phyloP scores from a whole-genome alignment of 2,329 filamentous ascomycete species.

The Colletotrichum sp. region DNA sequence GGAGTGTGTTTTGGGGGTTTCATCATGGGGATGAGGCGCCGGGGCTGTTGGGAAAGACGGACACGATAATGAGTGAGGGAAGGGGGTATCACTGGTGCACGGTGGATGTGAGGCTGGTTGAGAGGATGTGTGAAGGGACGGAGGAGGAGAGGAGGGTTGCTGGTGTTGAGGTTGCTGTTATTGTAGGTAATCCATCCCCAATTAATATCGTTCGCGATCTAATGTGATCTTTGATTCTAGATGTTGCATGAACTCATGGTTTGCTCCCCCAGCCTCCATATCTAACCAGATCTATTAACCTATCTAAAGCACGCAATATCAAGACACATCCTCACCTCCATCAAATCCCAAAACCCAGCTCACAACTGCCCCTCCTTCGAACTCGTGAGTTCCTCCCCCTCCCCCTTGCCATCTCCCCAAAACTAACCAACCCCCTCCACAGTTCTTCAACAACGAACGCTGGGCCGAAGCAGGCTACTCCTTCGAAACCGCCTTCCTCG shows the following conservation, averaged over 20 bases:
- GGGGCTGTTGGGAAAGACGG: neutral
- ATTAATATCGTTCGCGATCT: too few species aligned
- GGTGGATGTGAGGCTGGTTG: neutral
- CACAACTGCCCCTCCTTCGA: neutral
- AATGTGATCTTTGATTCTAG: neutral
- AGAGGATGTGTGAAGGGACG: neutral
- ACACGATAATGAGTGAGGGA: neutral
- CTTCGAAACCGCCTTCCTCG: neutral
- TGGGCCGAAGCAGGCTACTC: conserved; percentile 7
- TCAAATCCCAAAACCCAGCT: neutral
- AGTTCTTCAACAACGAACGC: conserved; percentile 7
- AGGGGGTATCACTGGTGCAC: neutral
- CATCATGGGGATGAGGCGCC: neutral
- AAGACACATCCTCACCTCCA: neutral
- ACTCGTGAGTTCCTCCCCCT: neutral
- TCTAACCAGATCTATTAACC: neutral
- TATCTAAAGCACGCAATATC: neutral
- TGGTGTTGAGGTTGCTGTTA: neutral
- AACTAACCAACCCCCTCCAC: neutral
- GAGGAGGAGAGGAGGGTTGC: neutral
- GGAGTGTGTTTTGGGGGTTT: neutral
- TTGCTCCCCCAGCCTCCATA: neutral
- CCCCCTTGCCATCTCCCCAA: too few species aligned
- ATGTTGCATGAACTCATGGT: conserved; percentile 12
- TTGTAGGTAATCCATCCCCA: neutral